Percentiles rank a stretch among this genome's conserved stretches.
These are phyloP conservation scores for Lepidium didymum DNA, from an alignment of 345 rosid genomes.

Conservation along the genomic window DNA sequence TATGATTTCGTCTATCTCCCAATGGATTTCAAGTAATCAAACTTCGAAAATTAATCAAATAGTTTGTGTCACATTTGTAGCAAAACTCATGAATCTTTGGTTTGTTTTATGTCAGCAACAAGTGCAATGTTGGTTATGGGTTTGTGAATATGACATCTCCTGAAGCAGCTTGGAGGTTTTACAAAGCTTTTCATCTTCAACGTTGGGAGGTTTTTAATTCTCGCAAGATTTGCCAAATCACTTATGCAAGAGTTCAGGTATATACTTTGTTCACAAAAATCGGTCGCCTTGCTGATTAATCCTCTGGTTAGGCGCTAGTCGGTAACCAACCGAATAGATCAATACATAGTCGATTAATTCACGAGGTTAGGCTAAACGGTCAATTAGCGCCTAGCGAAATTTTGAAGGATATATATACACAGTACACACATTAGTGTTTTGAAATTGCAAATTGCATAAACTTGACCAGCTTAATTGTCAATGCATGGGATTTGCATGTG, in stretches of 20 bases:
- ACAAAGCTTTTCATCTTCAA: conserved; percentile 80
- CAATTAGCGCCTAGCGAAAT: too few species aligned
- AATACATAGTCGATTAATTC: too few species aligned
- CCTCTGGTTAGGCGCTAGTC: too few species aligned
- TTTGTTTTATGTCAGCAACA: conserved; percentile 50
- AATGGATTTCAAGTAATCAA: conserved; percentile 84
- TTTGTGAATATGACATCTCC: conserved; percentile 98
- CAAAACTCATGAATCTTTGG: neutral
- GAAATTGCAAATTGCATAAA: neutral
- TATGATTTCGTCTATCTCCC: conserved; percentile 97
- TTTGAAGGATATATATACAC: neutral
- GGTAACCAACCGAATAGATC: too few species aligned
- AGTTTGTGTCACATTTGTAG: neutral
- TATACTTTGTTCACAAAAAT: too few species aligned
- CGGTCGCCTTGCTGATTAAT: too few species aligned
- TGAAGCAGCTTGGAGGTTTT: conserved; percentile 68
- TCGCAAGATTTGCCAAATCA: conserved; percentile 82
- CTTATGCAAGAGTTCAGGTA: conserved; percentile 97
- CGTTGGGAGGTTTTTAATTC: conserved; percentile 98
- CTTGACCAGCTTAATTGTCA: neutral
- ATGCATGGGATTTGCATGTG: neutral
- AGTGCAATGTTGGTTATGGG: conserved; percentile 98
- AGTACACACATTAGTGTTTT: neutral
- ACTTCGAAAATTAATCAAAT: neutral
- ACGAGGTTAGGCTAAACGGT: too few species aligned